Base-by-base conservation (phyloP, 2,329 filamentous ascomycete genomes). In the Elsinoe batatas region DNA sequence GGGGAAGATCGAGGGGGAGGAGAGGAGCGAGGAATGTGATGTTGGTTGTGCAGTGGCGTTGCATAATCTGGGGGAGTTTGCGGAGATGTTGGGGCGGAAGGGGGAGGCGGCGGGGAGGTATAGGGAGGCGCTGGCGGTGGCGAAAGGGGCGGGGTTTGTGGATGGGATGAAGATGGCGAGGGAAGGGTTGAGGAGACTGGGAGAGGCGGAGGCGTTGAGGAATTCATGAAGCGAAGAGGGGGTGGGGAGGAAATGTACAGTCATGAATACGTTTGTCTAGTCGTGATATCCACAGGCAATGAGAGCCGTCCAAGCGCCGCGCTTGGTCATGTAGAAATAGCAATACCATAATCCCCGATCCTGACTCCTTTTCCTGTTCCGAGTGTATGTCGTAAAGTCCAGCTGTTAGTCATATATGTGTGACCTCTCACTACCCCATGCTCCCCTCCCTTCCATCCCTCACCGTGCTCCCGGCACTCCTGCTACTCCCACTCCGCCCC, bases 21-120 rank as follows among this genome's bases (percentile, higher is more conserved):
- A 81, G 3, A 77, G 88, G 38, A 87, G 82, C 2, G 77, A 84
- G 50, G 88, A 95, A 65, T 96, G 91, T 65, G 89, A 95, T 67
- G 70, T 85, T 56, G 88, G 85, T 1, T 96, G 91, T 65, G 86
- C 85, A 2, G 86, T 85, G 5, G 87, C 91, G 6, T 82, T 87
- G n/a, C 87, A 88, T 69, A 95, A 94, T 66, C 79, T 95, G 54
- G 91, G 84, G 20, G 87, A 94, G 63, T 84, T 96, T 62, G 85
- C 87, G 0, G 82, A 87, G 61, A 84, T 93, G 79, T 72, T 83
- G 58, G 84, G 85, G 1, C 79, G 87, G 62, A 64, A 76, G 1
- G 73, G 74, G 3, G 78, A 86, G 61, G 90, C 91, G 1, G 77
- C 78, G 63, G 77, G 76, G 62, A 80, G 79, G 65, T 95, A 87